Base-by-base conservation (phyloP, 2,329 filamentous ascomycete species). In the Calonectria crousiana region DNA sequence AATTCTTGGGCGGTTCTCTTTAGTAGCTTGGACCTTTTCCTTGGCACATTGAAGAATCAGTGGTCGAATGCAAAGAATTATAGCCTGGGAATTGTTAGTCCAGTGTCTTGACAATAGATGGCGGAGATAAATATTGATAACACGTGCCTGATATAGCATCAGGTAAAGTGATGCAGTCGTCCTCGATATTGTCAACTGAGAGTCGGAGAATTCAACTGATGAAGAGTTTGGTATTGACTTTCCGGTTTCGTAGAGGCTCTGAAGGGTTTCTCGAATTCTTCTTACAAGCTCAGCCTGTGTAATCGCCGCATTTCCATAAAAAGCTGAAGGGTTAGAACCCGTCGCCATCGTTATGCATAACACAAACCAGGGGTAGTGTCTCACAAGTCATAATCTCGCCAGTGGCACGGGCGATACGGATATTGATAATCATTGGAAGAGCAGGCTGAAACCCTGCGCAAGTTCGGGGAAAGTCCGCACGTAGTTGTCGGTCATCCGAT, bases 331-430 rank as follows among this genome's bases (percentile, higher is more conserved):
- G 36, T 60, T 65, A 36, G 26, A 14, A 6, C 6, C 6, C 2
- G 5, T 13, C 2, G 32, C 30, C 6, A 52, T 30, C 5, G 23
- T 44, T 30, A 30, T 10, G 14, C 14, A 38, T 38, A 38, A 16
- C 36, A 38, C 2, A 38, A 38, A 5, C 14, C 2, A 2, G 5
- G 1, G 0, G 11, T 18, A 1, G 11, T 18, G 1, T 10, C 78
- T 66, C 67, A 81, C 81, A 80, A 4, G 78, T 80, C 72, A 80
- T 82, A 4, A 82, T 82, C 28, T 82, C 79, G 5, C 80, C 79
- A 0, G 80, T 82, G 4, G 74, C 76, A 16, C 78, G 77, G 1
- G 81, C 80, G 56, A 82, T 82, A 13, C 77, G 68, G 10, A 82
- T 77, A 34, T 81, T 82, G 20, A 81, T 78, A 4, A 79, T 78